phyloP scores from a whole-genome alignment of 768 basidiomycete species.

The Psilocybe sp. region DNA sequence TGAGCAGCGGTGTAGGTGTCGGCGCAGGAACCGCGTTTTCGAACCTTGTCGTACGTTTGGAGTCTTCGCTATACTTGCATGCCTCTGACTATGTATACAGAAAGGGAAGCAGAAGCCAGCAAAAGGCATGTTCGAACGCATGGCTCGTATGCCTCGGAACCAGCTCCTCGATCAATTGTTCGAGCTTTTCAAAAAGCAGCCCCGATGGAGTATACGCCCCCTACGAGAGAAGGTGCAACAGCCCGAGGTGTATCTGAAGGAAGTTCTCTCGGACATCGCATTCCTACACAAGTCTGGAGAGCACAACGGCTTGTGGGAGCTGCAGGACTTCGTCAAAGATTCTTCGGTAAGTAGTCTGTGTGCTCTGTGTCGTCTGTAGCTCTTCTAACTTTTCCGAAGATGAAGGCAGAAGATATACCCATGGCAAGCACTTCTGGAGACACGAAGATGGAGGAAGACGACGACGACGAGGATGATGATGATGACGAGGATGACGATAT shows the following conservation, averaged over 20 bases:
- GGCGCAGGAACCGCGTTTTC: conserved; percentile 58
- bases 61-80: conserved; percentile 3
- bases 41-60: conserved; percentile 58
- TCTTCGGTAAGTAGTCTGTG: conserved; percentile 43
- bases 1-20: conserved; percentile 71
- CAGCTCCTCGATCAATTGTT: conserved; percentile 86
- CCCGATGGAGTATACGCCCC: conserved; percentile 79
- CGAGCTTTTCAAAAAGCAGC: conserved; percentile 67
- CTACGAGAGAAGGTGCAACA: conserved; percentile 81
- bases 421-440: conserved; percentile 26
- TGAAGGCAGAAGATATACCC: conserved; percentile 46
- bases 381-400: conserved; percentile 19
- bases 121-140: conserved; percentile 79
- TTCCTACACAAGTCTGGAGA: conserved; percentile 78
- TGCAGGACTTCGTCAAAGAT: conserved; percentile 70
- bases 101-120: conserved; percentile 64
- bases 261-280: conserved; percentile 75
- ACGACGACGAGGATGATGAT: conserved; percentile 48
- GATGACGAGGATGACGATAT: conserved; percentile 63
- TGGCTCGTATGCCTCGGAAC: conserved; percentile 89
- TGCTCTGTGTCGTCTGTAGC: neutral
- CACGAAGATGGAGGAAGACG: conserved; percentile 12
- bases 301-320: conserved; percentile 76
- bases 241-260: conserved; percentile 84
- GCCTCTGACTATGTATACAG: conserved; percentile 28